Evolutionary conservation across 1,284 basidiomycete genomes (phyloP), one percentile per base, ranked within the genome.

Genomic region (Trichosporon ovoides): DNA sequence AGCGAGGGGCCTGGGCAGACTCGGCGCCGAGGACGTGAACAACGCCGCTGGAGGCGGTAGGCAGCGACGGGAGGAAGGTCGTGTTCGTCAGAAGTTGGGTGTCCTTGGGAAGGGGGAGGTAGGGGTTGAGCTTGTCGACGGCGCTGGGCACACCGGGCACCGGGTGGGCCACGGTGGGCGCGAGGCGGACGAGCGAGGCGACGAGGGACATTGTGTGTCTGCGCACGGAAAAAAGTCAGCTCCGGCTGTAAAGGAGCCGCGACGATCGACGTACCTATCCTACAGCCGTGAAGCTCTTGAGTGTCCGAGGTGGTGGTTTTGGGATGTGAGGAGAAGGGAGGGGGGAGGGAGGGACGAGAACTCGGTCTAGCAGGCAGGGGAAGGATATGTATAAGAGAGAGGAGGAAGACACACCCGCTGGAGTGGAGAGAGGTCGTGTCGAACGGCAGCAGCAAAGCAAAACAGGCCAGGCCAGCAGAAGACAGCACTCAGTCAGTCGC

Each of bases 151-250:
- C 60, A 3, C 56, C 55, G 52, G 65, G 38, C 53, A 72, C 68
- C 33, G 74, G 74, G 63, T 75, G 74, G 57, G 66, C 60, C 62
- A 70, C 73, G 28, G 69, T 68, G n/a, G 63, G 58, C 46, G 72
- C 62, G 53, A 75, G 69, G 51, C 55, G 61, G 52, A 68, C 65
- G 57, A 77, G 67, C 50, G 73, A 68, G 48, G 63, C 57, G 58
- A 69, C 59, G 52, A 72, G 59, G 52, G 70, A 68, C 68, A 71
- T 71, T 50, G 18, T 63, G 55, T 52, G 37, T 56, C 28, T 31
- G 28, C 28, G 28, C 28, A 31, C 28, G 40, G 24, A 18, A 38
- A 22, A 24, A 33, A 33, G 49, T 59, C 20, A 58, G 55, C 49
- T 33, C 31, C 13, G 34, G 35, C 20, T 19, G 16, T 28, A 20